phyloP scores from a whole-genome alignment of 2,329 filamentous ascomycete species.

The Colletotrichum cuscutae region DNA sequence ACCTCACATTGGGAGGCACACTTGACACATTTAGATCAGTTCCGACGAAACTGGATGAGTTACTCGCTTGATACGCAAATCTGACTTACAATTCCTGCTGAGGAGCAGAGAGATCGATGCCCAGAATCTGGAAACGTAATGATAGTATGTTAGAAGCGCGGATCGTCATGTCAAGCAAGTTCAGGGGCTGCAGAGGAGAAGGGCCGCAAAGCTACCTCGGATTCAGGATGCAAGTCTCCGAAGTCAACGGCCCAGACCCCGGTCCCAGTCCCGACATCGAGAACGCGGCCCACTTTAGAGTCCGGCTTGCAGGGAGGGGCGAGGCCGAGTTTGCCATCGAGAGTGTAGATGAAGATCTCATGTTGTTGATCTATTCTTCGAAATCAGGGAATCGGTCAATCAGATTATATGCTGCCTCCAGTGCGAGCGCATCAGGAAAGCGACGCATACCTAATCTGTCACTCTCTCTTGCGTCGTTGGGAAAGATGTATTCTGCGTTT shows the following conservation, averaged over 20 bases:
- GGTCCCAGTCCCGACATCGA: constrained; percentile 39
- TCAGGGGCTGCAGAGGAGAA: neutral
- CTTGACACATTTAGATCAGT: neutral
- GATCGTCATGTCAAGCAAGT: no score
- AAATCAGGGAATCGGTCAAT: neutral
- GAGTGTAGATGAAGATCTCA: neutral
- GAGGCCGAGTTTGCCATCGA: neutral
- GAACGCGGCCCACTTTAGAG: constrained; percentile 25
- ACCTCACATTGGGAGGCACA: neutral
- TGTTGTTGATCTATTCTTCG: neutral
- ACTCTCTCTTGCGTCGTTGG: neutral
- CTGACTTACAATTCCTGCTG: neutral
- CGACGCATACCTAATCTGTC: neutral
- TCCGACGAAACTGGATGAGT: neutral
- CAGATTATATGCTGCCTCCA: no score
- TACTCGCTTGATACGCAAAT: neutral
- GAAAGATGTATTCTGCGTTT: neutral
- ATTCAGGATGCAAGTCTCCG: constrained; percentile 42
- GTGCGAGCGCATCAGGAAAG: neutral
- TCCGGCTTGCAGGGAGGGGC: neutral
- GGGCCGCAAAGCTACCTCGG: constrained; percentile 36
- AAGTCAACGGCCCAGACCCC: constrained; percentile 40
- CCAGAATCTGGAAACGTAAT: neutral
- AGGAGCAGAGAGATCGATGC: neutral
- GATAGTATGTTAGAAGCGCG: neutral